A percentile compares a stretch with the other conserved stretches of the same genome.
Evolutionary conservation across 768 basidiomycete species (phyloP).

Genomic region (Rhodocollybia butyracea): DNA sequence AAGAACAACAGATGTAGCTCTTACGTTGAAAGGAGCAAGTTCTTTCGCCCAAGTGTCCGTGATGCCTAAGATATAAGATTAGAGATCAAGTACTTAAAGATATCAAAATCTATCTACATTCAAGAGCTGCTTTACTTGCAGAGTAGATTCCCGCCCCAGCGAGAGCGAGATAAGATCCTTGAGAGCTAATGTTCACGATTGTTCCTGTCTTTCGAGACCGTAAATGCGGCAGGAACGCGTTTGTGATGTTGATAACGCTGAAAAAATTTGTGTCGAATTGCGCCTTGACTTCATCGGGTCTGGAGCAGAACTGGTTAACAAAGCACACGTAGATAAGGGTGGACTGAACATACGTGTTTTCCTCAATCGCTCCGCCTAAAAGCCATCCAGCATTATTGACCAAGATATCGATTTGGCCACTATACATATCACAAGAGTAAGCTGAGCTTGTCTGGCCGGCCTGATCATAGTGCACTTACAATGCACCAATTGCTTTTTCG

Average conservation of each 20-base stretch:
- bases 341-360: conserved; percentile 11
- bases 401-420: conserved; percentile 22
- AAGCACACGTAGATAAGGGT: too few relatives aligned
- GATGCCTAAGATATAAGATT: background rate
- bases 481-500: conserved; percentile 16
- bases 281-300: conserved; percentile 9
- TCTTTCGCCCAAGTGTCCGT: conserved; percentile 4
- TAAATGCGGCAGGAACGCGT: conserved; percentile 25
- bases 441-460: background rate
- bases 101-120: conserved; percentile 7
- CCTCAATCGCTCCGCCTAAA: conserved; percentile 15
- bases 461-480: background rate
- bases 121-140: conserved; percentile 17
- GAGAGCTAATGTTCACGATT: conserved; percentile 18
- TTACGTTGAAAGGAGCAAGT: conserved; percentile 6
- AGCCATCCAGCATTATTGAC: conserved; percentile 23
- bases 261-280: conserved; percentile 26
- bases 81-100: conserved; percentile 1
- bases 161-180: conserved; percentile 3
- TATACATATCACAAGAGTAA: conserved; percentile 3
- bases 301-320: too few relatives aligned
- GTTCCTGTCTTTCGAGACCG: conserved; percentile 11
- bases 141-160: conserved; percentile 15
- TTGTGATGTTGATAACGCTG: conserved; percentile 22
- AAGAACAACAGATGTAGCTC: conserved; percentile 4